phyloP scores from a whole-genome alignment of 495 filamentous ascomycete species.

The Penicillium malachiteum region DNA sequence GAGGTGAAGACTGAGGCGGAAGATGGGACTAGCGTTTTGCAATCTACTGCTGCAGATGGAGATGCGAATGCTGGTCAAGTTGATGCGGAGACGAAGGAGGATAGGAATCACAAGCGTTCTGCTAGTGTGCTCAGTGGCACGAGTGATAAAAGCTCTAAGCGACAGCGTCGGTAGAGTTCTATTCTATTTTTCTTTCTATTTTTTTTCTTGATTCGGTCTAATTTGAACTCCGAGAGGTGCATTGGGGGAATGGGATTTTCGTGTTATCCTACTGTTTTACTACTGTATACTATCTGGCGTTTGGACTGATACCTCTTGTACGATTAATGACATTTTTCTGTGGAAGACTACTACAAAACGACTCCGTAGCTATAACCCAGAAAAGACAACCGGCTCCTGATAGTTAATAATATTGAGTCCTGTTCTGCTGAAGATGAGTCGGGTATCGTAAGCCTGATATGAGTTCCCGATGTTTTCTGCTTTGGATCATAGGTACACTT shows the following conservation, averaged over 20 bases:
- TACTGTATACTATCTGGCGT: slow-evolving; percentile 10
- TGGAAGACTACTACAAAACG: slow-evolving; percentile 5
- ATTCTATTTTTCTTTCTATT: slow-evolving; percentile 1
- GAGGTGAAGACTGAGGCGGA: slow-evolving; percentile 41
- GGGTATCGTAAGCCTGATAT: not conserved
- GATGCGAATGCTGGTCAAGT: slow-evolving; percentile 7
- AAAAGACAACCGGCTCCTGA: not conserved
- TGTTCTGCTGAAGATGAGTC: slow-evolving; percentile 10
- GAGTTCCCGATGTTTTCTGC: not conserved
- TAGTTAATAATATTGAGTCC: slow-evolving; percentile 16
- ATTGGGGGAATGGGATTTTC: slow-evolving; percentile 2
- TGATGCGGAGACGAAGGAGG: slow-evolving; percentile 23
- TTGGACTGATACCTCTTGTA: slow-evolving; percentile 34
- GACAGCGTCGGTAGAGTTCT: slow-evolving; percentile 60
- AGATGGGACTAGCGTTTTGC: slow-evolving; percentile 23
- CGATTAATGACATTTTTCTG: slow-evolving; percentile 33
- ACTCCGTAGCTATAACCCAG: slow-evolving; percentile 14
- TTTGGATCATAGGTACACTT: not conserved
- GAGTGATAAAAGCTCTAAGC: slow-evolving; percentile 71
- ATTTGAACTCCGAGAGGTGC: not conserved
- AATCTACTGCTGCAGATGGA: slow-evolving; percentile 17
- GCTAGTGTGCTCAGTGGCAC: slow-evolving; percentile 68
- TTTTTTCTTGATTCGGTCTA: not conserved
- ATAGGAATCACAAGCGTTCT: slow-evolving; percentile 62
- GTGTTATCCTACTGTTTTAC: slow-evolving; percentile 8